Percentiles rank a stretch among this genome's conserved stretches.
Conservation (phyloP, 768 basidiomycete genomes). For the Amanita pallidorosea region DNA sequence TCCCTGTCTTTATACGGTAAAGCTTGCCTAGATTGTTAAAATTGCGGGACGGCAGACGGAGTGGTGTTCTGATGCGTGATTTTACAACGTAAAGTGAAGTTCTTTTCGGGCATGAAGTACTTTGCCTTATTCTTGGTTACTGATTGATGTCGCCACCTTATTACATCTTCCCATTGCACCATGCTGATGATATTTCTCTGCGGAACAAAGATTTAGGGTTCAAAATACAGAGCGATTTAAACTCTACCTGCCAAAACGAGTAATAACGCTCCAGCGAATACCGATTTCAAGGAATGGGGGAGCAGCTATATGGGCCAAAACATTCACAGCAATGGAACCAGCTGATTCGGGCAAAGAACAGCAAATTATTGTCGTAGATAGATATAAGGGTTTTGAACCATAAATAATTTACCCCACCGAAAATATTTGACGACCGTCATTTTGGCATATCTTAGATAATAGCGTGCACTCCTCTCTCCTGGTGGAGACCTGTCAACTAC, state of each 20-base stretch:
- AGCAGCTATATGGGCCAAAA: not conserved
- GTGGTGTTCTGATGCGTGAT: not conserved
- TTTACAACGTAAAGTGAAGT: not conserved
- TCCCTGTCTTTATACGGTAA: not conserved
- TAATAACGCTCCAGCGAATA: not conserved
- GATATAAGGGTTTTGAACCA: not conserved
- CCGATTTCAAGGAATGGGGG: not conserved
- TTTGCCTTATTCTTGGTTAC: not conserved
- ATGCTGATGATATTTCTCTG: not conserved
- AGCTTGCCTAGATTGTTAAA: not conserved
- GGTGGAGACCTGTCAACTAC: not conserved
- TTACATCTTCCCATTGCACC: not conserved
- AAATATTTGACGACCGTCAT: not conserved
- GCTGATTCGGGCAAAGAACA: not conserved
- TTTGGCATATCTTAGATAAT: not conserved
- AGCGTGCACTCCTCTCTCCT: not conserved
- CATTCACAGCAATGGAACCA: not conserved
- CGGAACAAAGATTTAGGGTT: too few relatives aligned
- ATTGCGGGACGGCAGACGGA: not conserved
- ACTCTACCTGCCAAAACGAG: slow-evolving; percentile 5
- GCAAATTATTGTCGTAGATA: not conserved
- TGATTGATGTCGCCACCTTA: not conserved
- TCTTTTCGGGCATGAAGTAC: not conserved
- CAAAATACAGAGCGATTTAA: not conserved
- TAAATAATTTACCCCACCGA: not conserved